phyloP scores from a whole-genome alignment of 345 rosid genomes.

The Heritiera littoralis region DNA sequence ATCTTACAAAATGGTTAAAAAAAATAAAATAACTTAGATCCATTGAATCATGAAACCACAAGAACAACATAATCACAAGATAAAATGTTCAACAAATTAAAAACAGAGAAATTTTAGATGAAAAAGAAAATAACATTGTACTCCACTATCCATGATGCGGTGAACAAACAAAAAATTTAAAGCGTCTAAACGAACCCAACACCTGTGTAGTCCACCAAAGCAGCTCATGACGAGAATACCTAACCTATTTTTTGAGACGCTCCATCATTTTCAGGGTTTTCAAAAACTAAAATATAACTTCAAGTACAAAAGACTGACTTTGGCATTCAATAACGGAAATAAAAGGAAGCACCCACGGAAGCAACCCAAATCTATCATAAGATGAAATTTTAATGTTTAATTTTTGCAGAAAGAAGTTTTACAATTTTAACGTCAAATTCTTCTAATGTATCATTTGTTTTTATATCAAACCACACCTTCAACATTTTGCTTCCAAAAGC shows the following conservation, averaged over 20 bases:
- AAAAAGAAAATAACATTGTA: neutral
- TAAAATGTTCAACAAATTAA: conserved; percentile 6
- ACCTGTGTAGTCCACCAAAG: neutral
- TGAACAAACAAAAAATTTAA: neutral
- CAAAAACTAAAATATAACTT: neutral
- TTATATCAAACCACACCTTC: neutral
- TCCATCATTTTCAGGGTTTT: neutral
- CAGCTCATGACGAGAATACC: neutral
- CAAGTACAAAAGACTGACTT: neutral
- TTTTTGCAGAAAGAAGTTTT: neutral
- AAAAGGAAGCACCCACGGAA: neutral
- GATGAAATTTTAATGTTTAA: neutral
- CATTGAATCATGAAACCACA: neutral
- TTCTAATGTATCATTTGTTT: neutral
- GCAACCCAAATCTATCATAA: conserved; percentile 1
- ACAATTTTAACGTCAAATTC: neutral
- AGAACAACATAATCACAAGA: neutral
- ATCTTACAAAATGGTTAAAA: neutral
- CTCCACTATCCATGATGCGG: neutral
- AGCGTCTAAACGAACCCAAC: neutral
- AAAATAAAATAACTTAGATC: neutral
- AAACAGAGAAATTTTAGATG: neutral
- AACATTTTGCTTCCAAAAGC: neutral
- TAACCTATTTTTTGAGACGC: neutral
- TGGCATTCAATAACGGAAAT: neutral